phyloP scores from a whole-genome alignment of 352 stramenopile genomes.

The Globisporangium camurandrum region DNA sequence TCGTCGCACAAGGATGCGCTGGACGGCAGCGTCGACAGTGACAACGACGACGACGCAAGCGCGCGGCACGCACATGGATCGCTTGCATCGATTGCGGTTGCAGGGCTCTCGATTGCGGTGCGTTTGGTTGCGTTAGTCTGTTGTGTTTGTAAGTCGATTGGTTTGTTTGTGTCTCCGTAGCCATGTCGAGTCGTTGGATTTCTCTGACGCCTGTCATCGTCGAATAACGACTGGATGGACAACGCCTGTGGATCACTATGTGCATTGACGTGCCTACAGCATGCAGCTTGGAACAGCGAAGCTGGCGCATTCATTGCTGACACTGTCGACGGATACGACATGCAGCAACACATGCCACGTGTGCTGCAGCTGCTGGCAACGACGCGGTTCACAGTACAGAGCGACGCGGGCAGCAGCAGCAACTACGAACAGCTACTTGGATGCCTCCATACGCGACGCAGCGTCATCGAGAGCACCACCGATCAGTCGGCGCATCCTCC shows the following conservation, averaged over 20 bases:
- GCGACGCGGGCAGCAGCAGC: slow-evolving; percentile 1
- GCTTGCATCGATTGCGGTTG: slow-evolving; percentile 25
- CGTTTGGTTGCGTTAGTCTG: background rate
- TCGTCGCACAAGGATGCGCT: background rate
- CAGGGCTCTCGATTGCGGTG: slow-evolving; percentile 39
- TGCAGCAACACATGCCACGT: slow-evolving; percentile 19
- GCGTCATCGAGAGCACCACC: slow-evolving; percentile 7
- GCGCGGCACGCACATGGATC: slow-evolving; percentile 2
- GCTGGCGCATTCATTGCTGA: slow-evolving; percentile 9
- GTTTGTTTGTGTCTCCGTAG: background rate
- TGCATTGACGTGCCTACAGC: too few relatives aligned
- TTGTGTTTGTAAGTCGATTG: background rate
- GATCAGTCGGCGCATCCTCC: background rate
- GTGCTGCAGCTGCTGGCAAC: slow-evolving; percentile 20
- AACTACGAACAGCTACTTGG: too few relatives aligned
- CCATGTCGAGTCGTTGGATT: slow-evolving; percentile 16
- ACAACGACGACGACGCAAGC: background rate
- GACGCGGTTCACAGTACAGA: slow-evolving; percentile 16
- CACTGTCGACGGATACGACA: background rate
- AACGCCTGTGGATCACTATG: too few relatives aligned
- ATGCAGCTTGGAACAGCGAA: slow-evolving; percentile 25
- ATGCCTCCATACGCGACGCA: slow-evolving; percentile 3
- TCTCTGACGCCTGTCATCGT: too few relatives aligned
- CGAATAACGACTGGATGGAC: too few relatives aligned
- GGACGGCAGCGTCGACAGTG: background rate